Evolutionary conservation across 2,329 filamentous ascomycete species (phyloP), one percentile per base, ranked within the genome.

Genomic region (Sarocladiaceae sp.): DNA sequence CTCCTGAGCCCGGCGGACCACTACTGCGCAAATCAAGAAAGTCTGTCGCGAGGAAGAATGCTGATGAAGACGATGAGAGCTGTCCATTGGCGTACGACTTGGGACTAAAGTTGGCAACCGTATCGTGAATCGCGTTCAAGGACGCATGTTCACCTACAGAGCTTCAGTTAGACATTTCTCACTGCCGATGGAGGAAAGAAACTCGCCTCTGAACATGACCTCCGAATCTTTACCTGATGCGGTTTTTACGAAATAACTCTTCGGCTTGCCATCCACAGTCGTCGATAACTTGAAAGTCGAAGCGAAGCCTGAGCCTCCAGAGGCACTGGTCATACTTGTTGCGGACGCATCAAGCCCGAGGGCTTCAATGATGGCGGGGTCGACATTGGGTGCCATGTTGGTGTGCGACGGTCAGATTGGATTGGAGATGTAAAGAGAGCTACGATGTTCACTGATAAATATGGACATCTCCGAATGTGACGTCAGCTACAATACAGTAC

Each of bases 81-180:
- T 75, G 62, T 1, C 92, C 92, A 64, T 89, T 83, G 29, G 87
- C 89, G 64, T 90, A 78, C 0, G 88, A 86, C 44, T 77, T 76
- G 0, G 92, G 91, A 62, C 88, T 93, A 51, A 97, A 80, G 28
- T 79, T 79, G 1, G 90, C 87, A 0, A 94, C 86, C 13, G 76
- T 75, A 42, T 74, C 63, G 64, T 90, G 80, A 58, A 97, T 88
- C 51, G 90, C 88, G 63, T 91, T 92, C 52, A 97, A 81, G 2
- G 90, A 95, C 48, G 82, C 80, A 64, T 90, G 86, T 69, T 97
- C 93, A 55, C 92, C 89, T 82, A 17, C n/a, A 26, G 37, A 17
- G 13, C 29, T 20, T n/a, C n/a, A n/a, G 18, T 31, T 22, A 47
- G 31, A 26, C 40, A 39, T 35, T 37, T 10, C 13, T 23, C 23